phyloP scores from a whole-genome alignment of 2,329 filamentous ascomycete genomes.

The Gyromitra esculenta region DNA sequence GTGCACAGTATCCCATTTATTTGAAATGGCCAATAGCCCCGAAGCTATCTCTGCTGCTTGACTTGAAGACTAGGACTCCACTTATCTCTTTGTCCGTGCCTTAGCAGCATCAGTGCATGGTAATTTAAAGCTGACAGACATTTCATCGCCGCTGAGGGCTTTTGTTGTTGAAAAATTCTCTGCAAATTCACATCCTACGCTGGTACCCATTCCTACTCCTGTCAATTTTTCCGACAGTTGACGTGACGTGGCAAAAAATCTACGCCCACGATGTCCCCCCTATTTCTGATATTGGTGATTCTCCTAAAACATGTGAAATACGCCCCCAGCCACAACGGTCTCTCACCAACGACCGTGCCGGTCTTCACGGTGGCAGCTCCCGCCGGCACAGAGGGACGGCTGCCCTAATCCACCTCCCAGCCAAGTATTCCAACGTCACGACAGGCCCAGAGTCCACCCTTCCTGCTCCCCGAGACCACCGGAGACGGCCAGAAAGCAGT shows the following conservation, averaged over 20 bases:
- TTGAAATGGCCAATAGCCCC: neutral
- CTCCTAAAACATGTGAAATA: too few relatives aligned
- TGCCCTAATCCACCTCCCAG: neutral
- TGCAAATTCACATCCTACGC: neutral
- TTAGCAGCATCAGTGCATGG: conserved; percentile 7
- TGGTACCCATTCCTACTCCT: neutral
- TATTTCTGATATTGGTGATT: neutral
- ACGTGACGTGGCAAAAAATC: neutral
- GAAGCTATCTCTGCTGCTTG: neutral
- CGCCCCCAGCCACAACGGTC: too few relatives aligned
- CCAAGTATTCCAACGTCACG: neutral
- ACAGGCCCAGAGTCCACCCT: neutral
- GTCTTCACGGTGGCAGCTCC: neutral
- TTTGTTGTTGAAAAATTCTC: neutral
- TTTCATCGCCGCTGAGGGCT: too few relatives aligned
- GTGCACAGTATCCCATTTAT: neutral
- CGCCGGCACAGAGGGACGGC: neutral
- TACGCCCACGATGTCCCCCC: neutral
- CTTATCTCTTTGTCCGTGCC: neutral
- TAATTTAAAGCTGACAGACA: neutral
- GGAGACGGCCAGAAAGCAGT: neutral
- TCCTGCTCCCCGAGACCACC: neutral
- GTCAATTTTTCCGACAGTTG: neutral
- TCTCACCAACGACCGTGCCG: too few relatives aligned
- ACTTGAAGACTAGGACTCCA: neutral